Evolutionary conservation across 2,329 filamentous ascomycete species (phyloP).

Genomic region (Xylariomycetidae sp.): DNA sequence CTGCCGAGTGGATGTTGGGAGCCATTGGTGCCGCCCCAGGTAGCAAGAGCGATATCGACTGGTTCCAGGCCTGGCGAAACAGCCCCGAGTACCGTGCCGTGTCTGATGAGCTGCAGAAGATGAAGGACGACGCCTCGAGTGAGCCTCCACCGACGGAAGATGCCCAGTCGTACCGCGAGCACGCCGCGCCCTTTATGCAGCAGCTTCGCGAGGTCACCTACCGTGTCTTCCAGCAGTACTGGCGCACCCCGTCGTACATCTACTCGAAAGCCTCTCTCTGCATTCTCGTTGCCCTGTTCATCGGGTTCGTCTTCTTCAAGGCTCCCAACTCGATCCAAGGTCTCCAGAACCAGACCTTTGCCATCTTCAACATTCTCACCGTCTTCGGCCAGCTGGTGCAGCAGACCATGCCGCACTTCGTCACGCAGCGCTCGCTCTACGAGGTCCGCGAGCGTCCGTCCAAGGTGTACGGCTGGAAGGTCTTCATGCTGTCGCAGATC

Average conservation of each 20-base stretch:
- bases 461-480: slow-evolving; percentile 79
- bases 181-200: slow-evolving; percentile 65
- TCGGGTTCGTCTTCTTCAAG: slow-evolving; percentile 75
- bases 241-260: slow-evolving; percentile 84
- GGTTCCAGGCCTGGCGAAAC: slow-evolving; percentile 51
- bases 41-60: slow-evolving; percentile 57
- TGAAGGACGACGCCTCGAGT: slow-evolving; percentile 43
- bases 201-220: slow-evolving; percentile 63
- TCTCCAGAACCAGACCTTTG: slow-evolving; percentile 80
- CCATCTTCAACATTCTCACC: slow-evolving; percentile 76
- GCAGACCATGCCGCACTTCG: slow-evolving; percentile 81
- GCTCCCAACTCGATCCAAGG: slow-evolving; percentile 68
- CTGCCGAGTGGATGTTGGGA: slow-evolving; percentile 74
- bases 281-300: slow-evolving; percentile 61
- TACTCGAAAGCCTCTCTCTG: slow-evolving; percentile 74
- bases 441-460: slow-evolving; percentile 80
- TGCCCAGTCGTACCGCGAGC: slow-evolving; percentile 59
- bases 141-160: slow-evolving; percentile 22
- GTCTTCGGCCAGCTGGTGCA: slow-evolving; percentile 76
- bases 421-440: slow-evolving; percentile 74
- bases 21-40: slow-evolving; percentile 59
- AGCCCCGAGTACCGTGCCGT: slow-evolving; percentile 39
- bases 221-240: slow-evolving; percentile 87
- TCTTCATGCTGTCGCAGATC: slow-evolving; percentile 79
- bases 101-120: slow-evolving; percentile 49